Conservation (phyloP, 257 asterid genomes). For the Ophiorrhiza pumila region DNA sequence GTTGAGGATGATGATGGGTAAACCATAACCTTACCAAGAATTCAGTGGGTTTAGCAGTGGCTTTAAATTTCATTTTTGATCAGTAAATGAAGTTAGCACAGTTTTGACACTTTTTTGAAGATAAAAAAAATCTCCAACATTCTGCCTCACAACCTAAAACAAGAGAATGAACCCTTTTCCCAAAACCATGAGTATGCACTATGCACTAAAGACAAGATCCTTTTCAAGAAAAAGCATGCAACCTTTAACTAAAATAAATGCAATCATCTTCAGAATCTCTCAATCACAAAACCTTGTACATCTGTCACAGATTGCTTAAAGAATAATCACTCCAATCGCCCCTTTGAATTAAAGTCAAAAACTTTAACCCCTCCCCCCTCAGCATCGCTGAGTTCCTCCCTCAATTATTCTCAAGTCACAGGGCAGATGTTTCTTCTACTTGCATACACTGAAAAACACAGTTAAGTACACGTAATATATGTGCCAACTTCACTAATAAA, state of each 20-base stretch:
- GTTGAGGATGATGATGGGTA: too few relatives aligned
- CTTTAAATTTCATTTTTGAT: too few relatives aligned
- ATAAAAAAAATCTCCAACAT: too few relatives aligned
- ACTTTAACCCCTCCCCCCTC: not conserved
- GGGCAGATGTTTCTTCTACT: not conserved
- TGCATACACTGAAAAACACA: not conserved
- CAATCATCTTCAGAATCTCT: slow-evolving; percentile 12
- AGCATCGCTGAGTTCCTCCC: slow-evolving; percentile 2
- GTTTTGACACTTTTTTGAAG: too few relatives aligned
- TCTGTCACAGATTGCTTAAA: not conserved
- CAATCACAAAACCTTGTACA: not conserved
- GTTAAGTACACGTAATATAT: not conserved
- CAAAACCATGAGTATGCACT: too few relatives aligned
- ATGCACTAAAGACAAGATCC: slow-evolving; percentile 12
- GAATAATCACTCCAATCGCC: not conserved
- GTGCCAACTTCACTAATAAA: not conserved
- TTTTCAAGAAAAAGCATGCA: slow-evolving; percentile 10
- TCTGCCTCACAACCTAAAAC: too few relatives aligned
- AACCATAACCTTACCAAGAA: too few relatives aligned
- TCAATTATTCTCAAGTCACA: slow-evolving; percentile 1
- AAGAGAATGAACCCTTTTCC: too few relatives aligned
- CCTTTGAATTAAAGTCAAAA: not conserved
- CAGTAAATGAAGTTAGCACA: too few relatives aligned
- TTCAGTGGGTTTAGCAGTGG: too few relatives aligned
- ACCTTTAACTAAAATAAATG: slow-evolving; percentile 6